Base-by-base conservation (phyloP, 1,284 basidiomycete genomes). In the Stygiomarasmius scandens region DNA sequence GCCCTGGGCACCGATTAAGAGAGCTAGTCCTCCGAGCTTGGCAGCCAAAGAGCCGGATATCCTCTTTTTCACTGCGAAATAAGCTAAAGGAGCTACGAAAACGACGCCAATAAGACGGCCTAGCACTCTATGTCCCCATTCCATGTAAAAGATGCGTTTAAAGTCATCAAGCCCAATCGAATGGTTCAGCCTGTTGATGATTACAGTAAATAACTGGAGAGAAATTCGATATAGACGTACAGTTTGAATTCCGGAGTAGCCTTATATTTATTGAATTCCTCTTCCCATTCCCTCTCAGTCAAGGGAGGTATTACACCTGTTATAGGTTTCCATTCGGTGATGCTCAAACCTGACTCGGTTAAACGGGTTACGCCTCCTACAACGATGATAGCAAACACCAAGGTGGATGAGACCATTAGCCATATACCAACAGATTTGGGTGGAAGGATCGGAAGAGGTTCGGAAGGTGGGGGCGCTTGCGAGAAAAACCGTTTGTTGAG, bases 101-200 rank as follows among this genome's bases (percentile, higher is more conserved):
- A 82, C 83, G 54, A 87, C 60, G 29, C 97, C 97, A 61, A 98
- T 91, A 59, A 96, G 72, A 55, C 97, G 90, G 16, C 97, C 97
- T 50, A 98, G 86, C 53, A 98, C 80, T 44, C 97, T 92, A 74
- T 99, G 97, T 2, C 87, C 86, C 95, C 96, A 99, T 82, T 99
- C 97, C 97, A 96, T 97, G 77, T 91, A 92, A 76, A 96, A 99
- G 64, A 99, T 99, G 61, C 82, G 83, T 75, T 99, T 99, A 79
- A 99, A 99, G 67, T 98, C 92, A 22, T 89, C 80, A 54, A 98
- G 75, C 10, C 86, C 84, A 63, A 98, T 95, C 34, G 88, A 85
- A 61, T 91, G 87, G 74, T 99, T 99, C 63, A 96, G 77, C 63
- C 95, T 96, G 45, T 38, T 54, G n/a, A 25, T 22, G 41, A 32